These are phyloP conservation scores for Paragyromitra xinjiangensis DNA, from an alignment of 495 filamentous ascomycete species.

Conservation along the genomic window DNA sequence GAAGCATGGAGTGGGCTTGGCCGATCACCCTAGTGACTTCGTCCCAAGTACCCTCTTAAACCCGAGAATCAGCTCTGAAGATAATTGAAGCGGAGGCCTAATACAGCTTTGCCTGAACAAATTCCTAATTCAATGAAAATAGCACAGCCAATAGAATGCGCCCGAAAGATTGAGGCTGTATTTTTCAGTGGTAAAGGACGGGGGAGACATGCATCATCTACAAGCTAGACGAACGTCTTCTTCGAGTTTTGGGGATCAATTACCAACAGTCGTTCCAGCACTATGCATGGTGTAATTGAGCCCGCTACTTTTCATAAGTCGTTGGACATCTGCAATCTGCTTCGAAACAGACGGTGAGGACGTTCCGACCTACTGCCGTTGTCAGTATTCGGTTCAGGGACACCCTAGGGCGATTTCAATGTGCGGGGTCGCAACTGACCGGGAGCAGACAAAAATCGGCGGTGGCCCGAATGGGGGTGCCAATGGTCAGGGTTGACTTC, in stretches of 20 bases:
- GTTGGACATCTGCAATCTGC: slow-evolving; percentile 88
- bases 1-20: slow-evolving; percentile 85
- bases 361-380: slow-evolving; percentile 74
- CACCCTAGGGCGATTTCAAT: not conserved
- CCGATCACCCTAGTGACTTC: slow-evolving; percentile 86
- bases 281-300: slow-evolving; percentile 89
- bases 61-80: slow-evolving; percentile 32
- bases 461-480: slow-evolving; percentile 40
- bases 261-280: slow-evolving; percentile 90
- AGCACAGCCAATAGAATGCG: not conserved
- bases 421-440: slow-evolving; percentile 60
- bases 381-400: slow-evolving; percentile 20
- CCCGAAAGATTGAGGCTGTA: not conserved
- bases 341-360: slow-evolving; percentile 80
- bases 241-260: slow-evolving; percentile 54
- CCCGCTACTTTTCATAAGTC: slow-evolving; percentile 79
- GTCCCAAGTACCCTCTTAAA: slow-evolving; percentile 87
- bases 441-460: slow-evolving; percentile 88
- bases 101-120: not conserved
- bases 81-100: slow-evolving; percentile 5
- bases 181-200: not conserved
- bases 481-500: slow-evolving; percentile 37
- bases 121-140: not conserved
- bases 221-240: not conserved
- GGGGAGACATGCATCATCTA: not conserved